Conservation (phyloP, 352 stramenopile genomes). For the Phytophthora brassicae region DNA sequence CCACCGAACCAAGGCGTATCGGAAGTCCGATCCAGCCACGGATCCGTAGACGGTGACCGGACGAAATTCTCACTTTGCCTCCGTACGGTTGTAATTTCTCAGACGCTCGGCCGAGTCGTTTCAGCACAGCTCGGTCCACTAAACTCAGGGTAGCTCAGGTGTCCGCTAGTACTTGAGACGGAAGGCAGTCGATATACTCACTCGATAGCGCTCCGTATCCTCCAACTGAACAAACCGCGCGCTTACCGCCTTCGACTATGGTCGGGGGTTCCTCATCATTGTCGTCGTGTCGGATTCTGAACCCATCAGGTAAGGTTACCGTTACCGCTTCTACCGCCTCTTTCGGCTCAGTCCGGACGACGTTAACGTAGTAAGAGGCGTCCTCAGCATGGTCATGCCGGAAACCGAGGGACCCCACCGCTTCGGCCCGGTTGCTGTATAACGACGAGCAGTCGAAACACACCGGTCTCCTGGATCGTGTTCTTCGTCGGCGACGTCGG, state of each 20-base stretch:
- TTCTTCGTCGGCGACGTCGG: background rate
- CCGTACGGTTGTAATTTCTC: background rate
- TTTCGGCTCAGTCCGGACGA: background rate
- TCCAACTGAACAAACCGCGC: background rate
- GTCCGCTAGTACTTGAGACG: slow-evolving; percentile 1
- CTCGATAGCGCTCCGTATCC: background rate
- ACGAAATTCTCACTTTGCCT: background rate
- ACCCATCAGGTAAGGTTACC: background rate
- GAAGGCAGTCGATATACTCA: slow-evolving; percentile 7
- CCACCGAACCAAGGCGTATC: background rate
- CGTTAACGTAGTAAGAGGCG: background rate
- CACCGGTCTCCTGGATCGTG: background rate
- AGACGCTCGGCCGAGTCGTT: background rate
- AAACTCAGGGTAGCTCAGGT: slow-evolving; percentile 6
- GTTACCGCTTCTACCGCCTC: background rate
- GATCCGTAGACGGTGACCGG: background rate
- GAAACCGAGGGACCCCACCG: background rate
- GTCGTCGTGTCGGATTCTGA: background rate
- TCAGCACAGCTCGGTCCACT: background rate
- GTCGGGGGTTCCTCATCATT: background rate
- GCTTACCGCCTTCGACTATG: background rate
- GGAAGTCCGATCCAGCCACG: background rate
- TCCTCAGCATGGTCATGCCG: background rate
- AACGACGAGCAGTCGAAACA: slow-evolving; percentile 1
- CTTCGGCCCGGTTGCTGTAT: background rate